phyloP scores from a whole-genome alignment of 805 yeast species.

The Wickerhamomyces canadensis region DNA sequence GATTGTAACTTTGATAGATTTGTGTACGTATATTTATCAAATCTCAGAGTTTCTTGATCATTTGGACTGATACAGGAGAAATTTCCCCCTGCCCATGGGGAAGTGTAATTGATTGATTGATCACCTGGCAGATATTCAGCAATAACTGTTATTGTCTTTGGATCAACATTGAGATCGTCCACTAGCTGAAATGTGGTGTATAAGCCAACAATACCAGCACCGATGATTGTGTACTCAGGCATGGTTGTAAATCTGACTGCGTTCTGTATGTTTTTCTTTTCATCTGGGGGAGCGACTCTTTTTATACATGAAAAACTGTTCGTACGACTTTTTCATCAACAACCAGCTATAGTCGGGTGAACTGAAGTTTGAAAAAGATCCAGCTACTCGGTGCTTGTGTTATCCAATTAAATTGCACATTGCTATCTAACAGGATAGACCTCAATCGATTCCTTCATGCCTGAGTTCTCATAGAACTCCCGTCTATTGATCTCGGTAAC shows the following conservation, averaged over 20 bases:
- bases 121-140: slow-evolving; percentile 78
- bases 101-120: slow-evolving; percentile 64
- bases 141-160: slow-evolving; percentile 44
- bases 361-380: no score
- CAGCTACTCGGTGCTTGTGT: no score
- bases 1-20: slow-evolving; percentile 38
- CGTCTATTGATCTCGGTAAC: no score
- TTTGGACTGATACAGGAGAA: slow-evolving; percentile 57
- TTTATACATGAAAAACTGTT: no score
- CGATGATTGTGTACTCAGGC: slow-evolving; percentile 27
- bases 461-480: no score
- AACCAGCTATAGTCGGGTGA: no score
- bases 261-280: no score
- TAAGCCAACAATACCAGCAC: slow-evolving; percentile 64
- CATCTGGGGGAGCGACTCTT: neutral
- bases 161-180: slow-evolving; percentile 33
- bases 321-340: no score
- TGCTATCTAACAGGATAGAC: no score
- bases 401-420: no score
- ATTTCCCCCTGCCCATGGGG: slow-evolving; percentile 78
- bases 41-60: slow-evolving; percentile 42
- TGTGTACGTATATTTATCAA: slow-evolving; percentile 53
- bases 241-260: no score
- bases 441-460: no score
- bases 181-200: slow-evolving; percentile 52